phyloP scores from a whole-genome alignment of 1,284 basidiomycete species.

The Peniophora sp. region DNA sequence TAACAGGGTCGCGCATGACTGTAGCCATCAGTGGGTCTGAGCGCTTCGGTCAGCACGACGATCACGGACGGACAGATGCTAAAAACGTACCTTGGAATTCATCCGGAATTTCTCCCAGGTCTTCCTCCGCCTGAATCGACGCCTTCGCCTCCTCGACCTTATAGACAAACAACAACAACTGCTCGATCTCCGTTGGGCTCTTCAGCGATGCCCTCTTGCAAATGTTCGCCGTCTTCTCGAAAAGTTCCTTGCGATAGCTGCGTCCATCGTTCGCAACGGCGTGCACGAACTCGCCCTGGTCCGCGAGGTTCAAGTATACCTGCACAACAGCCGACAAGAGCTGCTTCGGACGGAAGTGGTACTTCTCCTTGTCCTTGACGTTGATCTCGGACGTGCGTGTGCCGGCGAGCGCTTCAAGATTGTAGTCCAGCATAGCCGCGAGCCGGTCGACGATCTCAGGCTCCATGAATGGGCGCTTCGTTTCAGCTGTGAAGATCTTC shows the following conservation, averaged over 20 bases:
- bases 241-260: slow-evolving; percentile 82
- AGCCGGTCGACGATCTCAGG: slow-evolving; percentile 94
- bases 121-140: slow-evolving; percentile 81
- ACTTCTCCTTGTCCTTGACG: slow-evolving; percentile 84
- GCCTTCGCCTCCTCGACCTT: slow-evolving; percentile 82
- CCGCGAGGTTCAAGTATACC: slow-evolving; percentile 86
- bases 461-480: slow-evolving; percentile 90
- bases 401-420: slow-evolving; percentile 85
- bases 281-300: slow-evolving; percentile 73
- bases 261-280: slow-evolving; percentile 92
- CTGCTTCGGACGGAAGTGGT: slow-evolving; percentile 81
- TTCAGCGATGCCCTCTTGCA: slow-evolving; percentile 67
- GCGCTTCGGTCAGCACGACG: neutral
- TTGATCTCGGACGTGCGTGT: slow-evolving; percentile 79
- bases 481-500: slow-evolving; percentile 88
- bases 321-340: slow-evolving; percentile 86
- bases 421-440: slow-evolving; percentile 97
- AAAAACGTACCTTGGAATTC: slow-evolving; percentile 77
- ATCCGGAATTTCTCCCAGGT: slow-evolving; percentile 90
- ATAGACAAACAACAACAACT: slow-evolving; percentile 64
- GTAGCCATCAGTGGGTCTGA: slow-evolving; percentile 89
- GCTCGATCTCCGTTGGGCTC: slow-evolving; percentile 73
- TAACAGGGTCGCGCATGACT: slow-evolving; percentile 94
- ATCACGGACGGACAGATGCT: slow-evolving; percentile 3
- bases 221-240: slow-evolving; percentile 74